phyloP scores from a whole-genome alignment of 1,284 basidiomycete species.

The Chalciporus sp. region DNA sequence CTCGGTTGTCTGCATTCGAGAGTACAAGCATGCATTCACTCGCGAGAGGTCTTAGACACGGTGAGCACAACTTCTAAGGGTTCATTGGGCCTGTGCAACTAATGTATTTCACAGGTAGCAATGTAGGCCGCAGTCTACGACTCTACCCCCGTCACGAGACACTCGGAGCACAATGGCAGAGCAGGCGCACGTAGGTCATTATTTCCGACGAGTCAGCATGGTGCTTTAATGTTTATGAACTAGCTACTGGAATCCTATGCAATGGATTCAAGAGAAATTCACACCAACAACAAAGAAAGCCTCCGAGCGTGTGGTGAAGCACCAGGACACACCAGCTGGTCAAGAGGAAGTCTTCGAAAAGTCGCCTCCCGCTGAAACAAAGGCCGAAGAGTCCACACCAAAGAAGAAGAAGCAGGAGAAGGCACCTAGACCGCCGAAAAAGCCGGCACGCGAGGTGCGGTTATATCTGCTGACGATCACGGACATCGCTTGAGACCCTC shows the following conservation, averaged over 20 bases:
- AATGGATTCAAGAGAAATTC: slow-evolving; percentile 66
- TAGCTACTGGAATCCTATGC: slow-evolving; percentile 54
- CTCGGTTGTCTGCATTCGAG: slow-evolving; percentile 1
- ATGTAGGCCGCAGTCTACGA: slow-evolving; percentile 11
- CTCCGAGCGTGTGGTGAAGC: slow-evolving; percentile 46
- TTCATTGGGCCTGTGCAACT: slow-evolving; percentile 3
- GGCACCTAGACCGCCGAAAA: slow-evolving; percentile 19
- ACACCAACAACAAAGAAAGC: slow-evolving; percentile 43
- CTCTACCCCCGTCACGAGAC: slow-evolving; percentile 19
- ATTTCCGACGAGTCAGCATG: not conserved
- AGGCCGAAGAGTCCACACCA: not conserved
- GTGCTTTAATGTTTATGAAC: slow-evolving; percentile 12
- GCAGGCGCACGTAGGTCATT: slow-evolving; percentile 44
- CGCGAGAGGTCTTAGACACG: slow-evolving; percentile 18
- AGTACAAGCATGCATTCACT: slow-evolving; percentile 37
- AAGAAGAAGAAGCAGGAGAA: slow-evolving; percentile 16
- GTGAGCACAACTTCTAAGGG: slow-evolving; percentile 12
- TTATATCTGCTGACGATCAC: not conserved
- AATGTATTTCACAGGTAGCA: slow-evolving; percentile 11
- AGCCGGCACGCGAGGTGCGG: slow-evolving; percentile 31
- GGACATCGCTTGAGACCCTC: slow-evolving; percentile 3
- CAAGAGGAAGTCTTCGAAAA: slow-evolving; percentile 29
- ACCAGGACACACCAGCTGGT: slow-evolving; percentile 44
- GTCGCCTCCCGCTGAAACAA: slow-evolving; percentile 5
- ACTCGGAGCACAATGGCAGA: slow-evolving; percentile 37